A percentile compares a stretch with the other conserved stretches of the same genome.
Conservation (phyloP, 257 asterid genomes). For the Solanum lycopersicoides region DNA sequence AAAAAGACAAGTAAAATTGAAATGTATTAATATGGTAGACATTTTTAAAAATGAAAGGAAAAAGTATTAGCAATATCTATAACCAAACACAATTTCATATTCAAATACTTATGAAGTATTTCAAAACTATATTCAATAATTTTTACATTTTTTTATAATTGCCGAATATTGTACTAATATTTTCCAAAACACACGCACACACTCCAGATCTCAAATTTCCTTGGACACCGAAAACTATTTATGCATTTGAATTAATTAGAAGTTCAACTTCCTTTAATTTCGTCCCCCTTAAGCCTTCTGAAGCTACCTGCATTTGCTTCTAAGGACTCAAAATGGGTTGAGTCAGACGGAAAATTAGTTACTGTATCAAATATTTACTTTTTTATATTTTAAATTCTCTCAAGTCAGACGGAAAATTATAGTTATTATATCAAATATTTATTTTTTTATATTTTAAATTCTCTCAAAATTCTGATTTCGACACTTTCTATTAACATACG, state of each 20-base stretch:
- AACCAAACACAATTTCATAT: background rate
- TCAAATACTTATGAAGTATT: too few relatives aligned
- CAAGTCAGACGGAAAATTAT: background rate
- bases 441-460: background rate
- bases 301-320: background rate
- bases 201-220: background rate
- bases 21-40: background rate
- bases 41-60: too few relatives aligned
- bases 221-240: background rate
- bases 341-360: background rate
- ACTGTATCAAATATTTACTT: background rate
- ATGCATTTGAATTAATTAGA: background rate
- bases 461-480: background rate
- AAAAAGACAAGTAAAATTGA: background rate
- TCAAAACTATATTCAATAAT: too few relatives aligned
- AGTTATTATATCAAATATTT: background rate
- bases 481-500: background rate
- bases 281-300: background rate
- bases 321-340: background rate
- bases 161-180: too few relatives aligned
- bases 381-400: background rate
- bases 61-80: too few relatives aligned
- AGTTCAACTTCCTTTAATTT: background rate
- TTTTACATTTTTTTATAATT: too few relatives aligned
- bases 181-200: background rate